Conservation (phyloP, 1,284 basidiomycete genomes). For the Austroboletus rostrupii region DNA sequence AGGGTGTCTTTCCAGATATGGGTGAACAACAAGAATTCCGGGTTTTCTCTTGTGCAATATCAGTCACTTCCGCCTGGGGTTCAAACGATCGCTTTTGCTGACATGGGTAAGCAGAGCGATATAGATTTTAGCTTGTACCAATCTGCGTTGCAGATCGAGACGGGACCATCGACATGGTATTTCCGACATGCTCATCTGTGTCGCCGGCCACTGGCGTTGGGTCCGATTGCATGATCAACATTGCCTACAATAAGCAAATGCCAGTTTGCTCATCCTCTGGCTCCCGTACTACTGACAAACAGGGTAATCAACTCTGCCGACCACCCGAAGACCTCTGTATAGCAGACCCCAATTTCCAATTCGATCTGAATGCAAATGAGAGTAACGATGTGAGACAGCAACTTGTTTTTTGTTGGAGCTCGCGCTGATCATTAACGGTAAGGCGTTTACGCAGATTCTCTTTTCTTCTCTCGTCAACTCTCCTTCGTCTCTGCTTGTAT, state of each 20-base stretch:
- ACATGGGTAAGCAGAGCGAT: slow-evolving; percentile 66
- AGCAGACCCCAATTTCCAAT: slow-evolving; percentile 77
- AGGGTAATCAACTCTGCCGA: slow-evolving; percentile 63
- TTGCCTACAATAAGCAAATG: slow-evolving; percentile 92
- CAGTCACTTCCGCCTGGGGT: slow-evolving; percentile 74
- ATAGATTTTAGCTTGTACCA: neutral
- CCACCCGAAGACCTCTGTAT: slow-evolving; percentile 79
- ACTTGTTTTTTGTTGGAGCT: neutral
- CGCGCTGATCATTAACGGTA: slow-evolving; percentile 1
- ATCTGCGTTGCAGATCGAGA: slow-evolving; percentile 69
- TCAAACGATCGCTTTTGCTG: slow-evolving; percentile 85
- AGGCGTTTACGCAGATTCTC: slow-evolving; percentile 70
- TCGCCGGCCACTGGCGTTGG: slow-evolving; percentile 70
- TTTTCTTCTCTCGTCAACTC: slow-evolving; percentile 55
- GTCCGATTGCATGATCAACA: slow-evolving; percentile 77
- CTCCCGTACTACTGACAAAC: slow-evolving; percentile 40
- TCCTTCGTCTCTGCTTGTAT: slow-evolving; percentile 60
- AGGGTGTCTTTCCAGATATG: slow-evolving; percentile 83
- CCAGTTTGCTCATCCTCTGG: slow-evolving; percentile 67
- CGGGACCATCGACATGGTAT: slow-evolving; percentile 94
- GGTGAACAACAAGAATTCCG: slow-evolving; percentile 76
- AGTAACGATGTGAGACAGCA: slow-evolving; percentile 53
- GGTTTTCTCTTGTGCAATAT: slow-evolving; percentile 68
- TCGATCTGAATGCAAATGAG: slow-evolving; percentile 56
- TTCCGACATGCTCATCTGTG: slow-evolving; percentile 76